Evolutionary conservation across 352 stramenopile species (phyloP).

Genomic region (Nothophytophthora sp.): DNA sequence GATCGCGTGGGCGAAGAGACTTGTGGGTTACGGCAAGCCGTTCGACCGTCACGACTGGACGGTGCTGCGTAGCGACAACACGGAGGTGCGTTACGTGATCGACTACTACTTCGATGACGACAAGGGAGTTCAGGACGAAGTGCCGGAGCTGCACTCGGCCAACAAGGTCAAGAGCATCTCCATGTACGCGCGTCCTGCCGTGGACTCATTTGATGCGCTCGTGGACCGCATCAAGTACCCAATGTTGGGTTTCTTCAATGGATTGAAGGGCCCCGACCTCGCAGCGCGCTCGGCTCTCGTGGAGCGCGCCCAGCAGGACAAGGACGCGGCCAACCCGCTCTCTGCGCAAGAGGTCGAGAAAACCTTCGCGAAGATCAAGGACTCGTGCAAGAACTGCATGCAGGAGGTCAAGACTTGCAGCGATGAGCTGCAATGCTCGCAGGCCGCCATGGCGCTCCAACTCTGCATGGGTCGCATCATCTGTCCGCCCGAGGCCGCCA

Average conservation of each 20-base stretch:
- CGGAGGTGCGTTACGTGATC: slow-evolving; percentile 97
- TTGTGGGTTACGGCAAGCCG: slow-evolving; percentile 85
- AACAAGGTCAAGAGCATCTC: slow-evolving; percentile 89
- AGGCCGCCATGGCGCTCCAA: slow-evolving; percentile 86
- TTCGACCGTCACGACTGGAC: slow-evolving; percentile 99
- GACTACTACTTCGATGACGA: slow-evolving; percentile 98
- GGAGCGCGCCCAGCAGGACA: slow-evolving; percentile 40
- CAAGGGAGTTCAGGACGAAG: slow-evolving; percentile 71
- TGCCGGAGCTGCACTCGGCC: slow-evolving; percentile 83
- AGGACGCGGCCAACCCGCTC: slow-evolving; percentile 45
- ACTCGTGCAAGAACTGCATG: slow-evolving; percentile 84
- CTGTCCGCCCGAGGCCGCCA: slow-evolving; percentile 60
- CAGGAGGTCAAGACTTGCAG: slow-evolving; percentile 74
- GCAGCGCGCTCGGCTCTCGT: slow-evolving; percentile 45
- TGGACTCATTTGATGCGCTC: slow-evolving; percentile 72
- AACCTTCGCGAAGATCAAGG: slow-evolving; percentile 85
- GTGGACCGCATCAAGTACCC: slow-evolving; percentile 86
- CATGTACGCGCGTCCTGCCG: slow-evolving; percentile 84
- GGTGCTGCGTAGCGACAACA: slow-evolving; percentile 88
- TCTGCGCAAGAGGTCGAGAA: slow-evolving; percentile 73
- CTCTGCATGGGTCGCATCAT: slow-evolving; percentile 91
- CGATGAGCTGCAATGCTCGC: slow-evolving; percentile 78
- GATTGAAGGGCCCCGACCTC: slow-evolving; percentile 52
- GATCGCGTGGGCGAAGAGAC: slow-evolving; percentile 92
- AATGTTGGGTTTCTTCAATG: slow-evolving; percentile 51